These are phyloP conservation scores for Ogataea parapolymorpha DNA, from an alignment of 805 yeast genomes.

Conservation along the genomic window DNA sequence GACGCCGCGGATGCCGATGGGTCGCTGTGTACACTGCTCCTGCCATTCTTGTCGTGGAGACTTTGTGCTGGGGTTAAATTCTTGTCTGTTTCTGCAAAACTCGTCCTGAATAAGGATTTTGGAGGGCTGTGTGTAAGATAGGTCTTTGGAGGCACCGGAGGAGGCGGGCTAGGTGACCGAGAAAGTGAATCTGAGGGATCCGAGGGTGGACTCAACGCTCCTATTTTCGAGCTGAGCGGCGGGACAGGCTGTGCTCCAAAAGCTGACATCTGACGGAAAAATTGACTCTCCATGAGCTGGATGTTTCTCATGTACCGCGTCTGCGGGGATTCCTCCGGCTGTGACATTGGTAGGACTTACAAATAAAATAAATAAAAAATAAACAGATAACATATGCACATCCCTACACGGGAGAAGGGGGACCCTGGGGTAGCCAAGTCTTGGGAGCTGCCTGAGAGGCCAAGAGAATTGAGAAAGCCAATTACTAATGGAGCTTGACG, in stretches of 20 bases:
- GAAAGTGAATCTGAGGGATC: background rate
- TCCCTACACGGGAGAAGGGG: slow-evolving; percentile 1
- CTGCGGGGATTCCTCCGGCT: slow-evolving; percentile 10
- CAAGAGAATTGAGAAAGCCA: no score
- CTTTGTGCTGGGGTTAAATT: no score
- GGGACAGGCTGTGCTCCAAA: background rate
- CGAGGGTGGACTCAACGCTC: background rate
- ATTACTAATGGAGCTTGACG: background rate
- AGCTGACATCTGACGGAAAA: slow-evolving; percentile 6
- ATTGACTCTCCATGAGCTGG: slow-evolving; percentile 15
- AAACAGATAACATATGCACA: background rate
- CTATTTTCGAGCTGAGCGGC: background rate
- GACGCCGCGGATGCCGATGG: background rate
- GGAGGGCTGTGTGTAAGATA: background rate
- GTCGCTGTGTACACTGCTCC: slow-evolving; percentile 2
- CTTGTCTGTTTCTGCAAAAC: background rate
- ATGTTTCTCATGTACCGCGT: slow-evolving; percentile 20
- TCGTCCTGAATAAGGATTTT: slow-evolving; percentile 1
- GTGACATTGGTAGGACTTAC: slow-evolving; percentile 1
- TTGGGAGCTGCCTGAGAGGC: no score
- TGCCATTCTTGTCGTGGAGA: no score
- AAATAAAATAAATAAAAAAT: background rate
- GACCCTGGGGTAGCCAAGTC: no score
- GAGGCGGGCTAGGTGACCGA: slow-evolving; percentile 8
- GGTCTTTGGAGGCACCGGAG: slow-evolving; percentile 8